Base-by-base conservation (phyloP, 192 early-diverging fungal species). In the Hyaloraphidium curvatum region DNA sequence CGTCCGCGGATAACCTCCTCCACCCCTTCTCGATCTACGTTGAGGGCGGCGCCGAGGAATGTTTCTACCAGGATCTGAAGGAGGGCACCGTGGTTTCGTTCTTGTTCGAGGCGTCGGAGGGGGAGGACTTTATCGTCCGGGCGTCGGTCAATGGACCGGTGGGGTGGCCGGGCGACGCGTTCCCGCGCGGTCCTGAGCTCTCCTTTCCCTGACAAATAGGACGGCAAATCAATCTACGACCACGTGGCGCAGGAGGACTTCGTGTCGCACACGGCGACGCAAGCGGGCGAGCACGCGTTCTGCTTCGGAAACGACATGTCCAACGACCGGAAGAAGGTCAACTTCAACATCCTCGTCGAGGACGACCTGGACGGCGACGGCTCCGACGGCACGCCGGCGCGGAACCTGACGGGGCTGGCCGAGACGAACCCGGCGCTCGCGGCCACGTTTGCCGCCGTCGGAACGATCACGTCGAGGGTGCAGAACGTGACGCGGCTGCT, bases 11-110 rank as follows among this genome's bases (percentile, higher is more conserved):
- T n/a, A 48, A 48, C 19, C 43, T 48, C 7, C 43, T 48, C 7
- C 43, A 48, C 43, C 43, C 43, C 14, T 48, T 48, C 43, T 48
- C 43, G 7, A 48, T 48, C 23, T n/a, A n/a, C n/a, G n/a, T n/a
- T n/a, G n/a, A n/a, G 23, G 5, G 17, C 43, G 43, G 43, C 23
- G 43, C 11, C 14, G 17, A 19, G 4, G 14, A 48, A 48, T 48
- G 43, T 25, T 48, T 48, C 43, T 48, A 22, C 25, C 17, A 48
- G 25, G 14, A 14, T 5, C 43, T 48, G 17, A 25, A 48, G 7
- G 17, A 14, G 7, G 14, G 17, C 14, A 19, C 14, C 25, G 43
- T 48, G 14, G 4, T 14, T 14, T 22, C 7, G 4, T 25, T 48
- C 43, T 9, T 25, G 43, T 48, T 22, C 43, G 43, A 48, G 43